Evolutionary conservation across 2,329 filamentous ascomycete species (phyloP).

Genomic region (Beauveria brongniartii): DNA sequence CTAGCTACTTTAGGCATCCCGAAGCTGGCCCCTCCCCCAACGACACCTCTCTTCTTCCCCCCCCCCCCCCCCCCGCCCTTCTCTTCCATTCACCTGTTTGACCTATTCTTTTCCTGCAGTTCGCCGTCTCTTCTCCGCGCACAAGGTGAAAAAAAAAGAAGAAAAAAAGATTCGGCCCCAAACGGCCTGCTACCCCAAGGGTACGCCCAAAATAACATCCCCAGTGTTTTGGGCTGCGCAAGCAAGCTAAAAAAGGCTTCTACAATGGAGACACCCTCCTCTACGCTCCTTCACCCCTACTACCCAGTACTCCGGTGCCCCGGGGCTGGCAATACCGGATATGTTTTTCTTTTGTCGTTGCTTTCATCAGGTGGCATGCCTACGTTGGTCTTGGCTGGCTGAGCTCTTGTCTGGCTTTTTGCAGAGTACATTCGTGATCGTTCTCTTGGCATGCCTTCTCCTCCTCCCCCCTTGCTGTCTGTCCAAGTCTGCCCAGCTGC

Average conservation of each 20-base stretch:
- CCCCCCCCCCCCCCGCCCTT: not conserved
- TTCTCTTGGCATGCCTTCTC: not conserved
- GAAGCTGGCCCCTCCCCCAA: not conserved
- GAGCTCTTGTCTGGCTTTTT: not conserved
- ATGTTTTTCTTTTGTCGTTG: not conserved
- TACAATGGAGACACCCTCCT: not conserved
- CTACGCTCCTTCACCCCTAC: not conserved
- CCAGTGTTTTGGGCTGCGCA: conserved; percentile 8
- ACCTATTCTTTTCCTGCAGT: too few species aligned
- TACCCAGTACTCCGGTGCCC: not conserved
- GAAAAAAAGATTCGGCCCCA: not conserved
- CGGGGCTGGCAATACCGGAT: not conserved
- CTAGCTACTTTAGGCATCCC: not conserved
- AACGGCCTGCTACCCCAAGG: conserved; percentile 7
- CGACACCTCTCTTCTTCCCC: not conserved
- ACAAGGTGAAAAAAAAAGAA: not conserved
- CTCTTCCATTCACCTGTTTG: not conserved
- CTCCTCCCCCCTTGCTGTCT: not conserved
- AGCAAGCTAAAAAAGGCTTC: not conserved
- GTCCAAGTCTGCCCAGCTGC: not conserved
- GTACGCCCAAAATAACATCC: not conserved
- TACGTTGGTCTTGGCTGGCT: not conserved
- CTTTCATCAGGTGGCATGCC: not conserved
- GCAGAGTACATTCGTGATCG: not conserved
- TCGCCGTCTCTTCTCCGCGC: not conserved